Evolutionary conservation across 2,329 filamentous ascomycete genomes (phyloP), one percentile per base, ranked within the genome.

Genomic region (Pseudocercospora fuligena): DNA sequence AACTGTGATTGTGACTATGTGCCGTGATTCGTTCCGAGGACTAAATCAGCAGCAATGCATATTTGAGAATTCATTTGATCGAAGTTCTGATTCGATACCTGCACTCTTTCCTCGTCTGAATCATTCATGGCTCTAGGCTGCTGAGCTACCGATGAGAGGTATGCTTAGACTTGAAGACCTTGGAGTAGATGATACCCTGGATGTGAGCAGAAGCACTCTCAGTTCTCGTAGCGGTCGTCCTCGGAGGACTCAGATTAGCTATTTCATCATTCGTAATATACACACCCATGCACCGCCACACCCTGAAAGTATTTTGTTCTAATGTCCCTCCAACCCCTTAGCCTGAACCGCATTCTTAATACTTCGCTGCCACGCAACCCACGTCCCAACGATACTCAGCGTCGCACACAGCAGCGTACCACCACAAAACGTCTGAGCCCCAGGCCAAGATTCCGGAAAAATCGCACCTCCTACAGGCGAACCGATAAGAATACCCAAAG

Each of bases 381-480:
- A 73, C 0, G 72, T 74, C n/a, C 58, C 70, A 16, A 73, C 67
- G 21, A 77, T 70, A 27, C 66, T 65, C 0, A 69, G 25, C 1
- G 74, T 75, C 12, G 73, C 72, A 40, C 66, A 66, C 5, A 69
- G 23, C 57, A 78, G 64, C 25, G 70, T 73, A 27, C 67, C 73
- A 19, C 73, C 75, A 57, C 75, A 75, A 61, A 79, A 79, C 3
- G 63, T 66, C 68, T 76, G 74, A 40, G 75, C 72, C 3, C 73
- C 75, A 2, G 70, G 66, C 76, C 77, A 79, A 8, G 65, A 72
- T 29, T 62, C 29, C 5, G 74, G 71, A 60, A 74, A 76, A 33
- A 76, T 78, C 33, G 72, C 74, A 19, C 76, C 77, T 6, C 75
- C 77, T 0, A 77, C 76, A 0, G 77, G 77, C 57, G 72, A 73